Evolutionary conservation across 73 alveolate species (phyloP).

Genomic region (Durusdinium trenchii): DNA sequence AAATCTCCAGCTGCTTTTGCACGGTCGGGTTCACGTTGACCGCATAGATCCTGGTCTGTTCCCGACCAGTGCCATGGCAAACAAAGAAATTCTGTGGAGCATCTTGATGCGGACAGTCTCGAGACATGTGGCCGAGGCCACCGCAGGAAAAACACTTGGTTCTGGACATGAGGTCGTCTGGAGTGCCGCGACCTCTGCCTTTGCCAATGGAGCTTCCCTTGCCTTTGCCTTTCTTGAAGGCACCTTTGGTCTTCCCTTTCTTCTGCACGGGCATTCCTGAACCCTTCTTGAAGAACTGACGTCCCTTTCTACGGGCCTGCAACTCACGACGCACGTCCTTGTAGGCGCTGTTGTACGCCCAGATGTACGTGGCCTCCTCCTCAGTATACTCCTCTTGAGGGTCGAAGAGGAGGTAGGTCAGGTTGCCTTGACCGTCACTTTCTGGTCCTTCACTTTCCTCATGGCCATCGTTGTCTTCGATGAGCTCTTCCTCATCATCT

Average conservation of each 20-base stretch:
- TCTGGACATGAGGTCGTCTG: constrained; percentile 10
- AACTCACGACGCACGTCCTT: background rate
- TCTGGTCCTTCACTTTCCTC: background rate
- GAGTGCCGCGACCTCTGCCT: background rate
- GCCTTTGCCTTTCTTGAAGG: background rate
- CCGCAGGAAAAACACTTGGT: background rate
- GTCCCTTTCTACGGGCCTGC: background rate
- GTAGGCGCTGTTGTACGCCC: background rate
- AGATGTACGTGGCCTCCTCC: background rate
- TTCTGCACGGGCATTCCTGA: background rate
- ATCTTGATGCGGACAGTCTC: background rate
- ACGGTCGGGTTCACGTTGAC: too few species aligned
- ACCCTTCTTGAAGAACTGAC: background rate
- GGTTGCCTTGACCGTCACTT: background rate
- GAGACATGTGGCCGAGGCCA: background rate
- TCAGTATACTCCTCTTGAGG: background rate
- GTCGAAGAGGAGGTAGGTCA: background rate
- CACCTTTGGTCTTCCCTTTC: background rate
- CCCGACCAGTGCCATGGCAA: background rate
- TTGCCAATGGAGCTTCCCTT: background rate
- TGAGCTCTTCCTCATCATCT: background rate
- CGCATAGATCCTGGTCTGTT: too few species aligned
- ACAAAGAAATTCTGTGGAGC: background rate
- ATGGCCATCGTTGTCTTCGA: too few species aligned
- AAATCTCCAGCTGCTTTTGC: too few species aligned